phyloP scores from a whole-genome alignment of 768 basidiomycete species.

The Gyrodon lividus region DNA sequence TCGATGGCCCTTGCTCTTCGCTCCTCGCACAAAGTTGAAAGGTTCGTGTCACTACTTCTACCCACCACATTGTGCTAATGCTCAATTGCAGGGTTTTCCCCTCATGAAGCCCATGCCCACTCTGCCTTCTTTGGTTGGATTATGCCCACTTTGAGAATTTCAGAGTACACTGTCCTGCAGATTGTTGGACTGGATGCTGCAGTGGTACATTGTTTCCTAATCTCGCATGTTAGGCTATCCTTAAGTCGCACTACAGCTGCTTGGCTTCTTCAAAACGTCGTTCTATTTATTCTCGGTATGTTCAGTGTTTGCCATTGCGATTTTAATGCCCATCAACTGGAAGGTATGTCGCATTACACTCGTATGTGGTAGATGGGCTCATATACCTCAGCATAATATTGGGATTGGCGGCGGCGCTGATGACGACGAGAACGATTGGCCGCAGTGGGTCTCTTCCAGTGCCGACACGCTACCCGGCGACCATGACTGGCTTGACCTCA shows the following conservation, averaged over 20 bases:
- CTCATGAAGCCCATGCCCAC: conserved; percentile 87
- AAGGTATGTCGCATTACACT: conserved; percentile 52
- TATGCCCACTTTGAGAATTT: conserved; percentile 83
- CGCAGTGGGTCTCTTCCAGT: conserved; percentile 26
- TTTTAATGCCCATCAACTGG: conserved; percentile 96
- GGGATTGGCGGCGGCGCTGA: conserved; percentile 56
- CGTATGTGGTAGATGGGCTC: background rate
- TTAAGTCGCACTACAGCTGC: conserved; percentile 51
- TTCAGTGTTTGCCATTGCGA: conserved; percentile 73
- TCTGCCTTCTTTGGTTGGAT: conserved; percentile 95
- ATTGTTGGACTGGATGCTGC: conserved; percentile 97
- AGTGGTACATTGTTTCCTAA: conserved; percentile 59
- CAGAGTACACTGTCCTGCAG: conserved; percentile 91
- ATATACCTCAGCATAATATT: conserved; percentile 58
- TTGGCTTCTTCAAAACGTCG: conserved; percentile 94
- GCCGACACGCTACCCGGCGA: conserved; percentile 32
- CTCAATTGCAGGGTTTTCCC: conserved; percentile 73
- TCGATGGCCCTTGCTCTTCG: conserved; percentile 87
- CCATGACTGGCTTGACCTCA: conserved; percentile 80
- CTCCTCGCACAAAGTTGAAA: conserved; percentile 92
- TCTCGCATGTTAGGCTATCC: background rate
- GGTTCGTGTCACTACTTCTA: conserved; percentile 46
- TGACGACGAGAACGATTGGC: conserved; percentile 48
- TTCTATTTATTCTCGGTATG: conserved; percentile 90
- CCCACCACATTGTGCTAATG: conserved; percentile 7